Evolutionary conservation across 1,139 yeast species (phyloP).

Genomic region (Candida buenavistaensis): DNA sequence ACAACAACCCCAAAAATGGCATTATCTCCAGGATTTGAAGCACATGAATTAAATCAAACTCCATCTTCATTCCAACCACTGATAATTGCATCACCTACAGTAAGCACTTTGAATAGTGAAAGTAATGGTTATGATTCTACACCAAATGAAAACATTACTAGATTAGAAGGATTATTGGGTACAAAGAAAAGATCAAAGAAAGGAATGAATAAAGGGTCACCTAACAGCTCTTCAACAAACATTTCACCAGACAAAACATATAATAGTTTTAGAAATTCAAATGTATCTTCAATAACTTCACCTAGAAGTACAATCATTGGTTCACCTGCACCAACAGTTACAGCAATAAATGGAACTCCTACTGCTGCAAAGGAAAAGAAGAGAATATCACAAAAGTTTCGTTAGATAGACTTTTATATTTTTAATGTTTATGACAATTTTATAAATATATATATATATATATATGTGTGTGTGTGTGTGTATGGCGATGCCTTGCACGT

Average conservation of each 20-base stretch:
- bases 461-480: too few species aligned
- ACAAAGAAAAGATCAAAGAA: constrained; percentile 28
- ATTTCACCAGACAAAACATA: constrained; percentile 8
- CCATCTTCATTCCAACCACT: constrained; percentile 10
- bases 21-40: constrained; percentile 24
- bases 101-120: constrained; percentile 7
- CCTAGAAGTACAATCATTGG: constrained; percentile 5
- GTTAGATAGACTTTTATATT: constrained; percentile 9
- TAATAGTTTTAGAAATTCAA: constrained; percentile 8
- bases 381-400: constrained; percentile 22
- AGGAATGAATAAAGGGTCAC: constrained; percentile 8
- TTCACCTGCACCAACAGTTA: constrained; percentile 10
- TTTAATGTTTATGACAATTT: not conserved
- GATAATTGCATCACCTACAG: constrained; percentile 1
- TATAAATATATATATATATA: not conserved
- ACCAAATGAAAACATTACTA: constrained; percentile 14
- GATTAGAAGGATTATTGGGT: constrained; percentile 32
- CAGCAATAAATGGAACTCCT: constrained; percentile 6
- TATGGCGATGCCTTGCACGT: too few species aligned
- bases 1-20: constrained; percentile 20
- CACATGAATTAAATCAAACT: constrained; percentile 6
- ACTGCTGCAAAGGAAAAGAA: constrained; percentile 18
- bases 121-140: not conserved
- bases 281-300: constrained; percentile 13
- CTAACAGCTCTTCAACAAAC: constrained; percentile 3